Evolutionary conservation across 345 rosid genomes (phyloP), one percentile per base, ranked within the genome.

Genomic region (Crucihimalaya himalaica): DNA sequence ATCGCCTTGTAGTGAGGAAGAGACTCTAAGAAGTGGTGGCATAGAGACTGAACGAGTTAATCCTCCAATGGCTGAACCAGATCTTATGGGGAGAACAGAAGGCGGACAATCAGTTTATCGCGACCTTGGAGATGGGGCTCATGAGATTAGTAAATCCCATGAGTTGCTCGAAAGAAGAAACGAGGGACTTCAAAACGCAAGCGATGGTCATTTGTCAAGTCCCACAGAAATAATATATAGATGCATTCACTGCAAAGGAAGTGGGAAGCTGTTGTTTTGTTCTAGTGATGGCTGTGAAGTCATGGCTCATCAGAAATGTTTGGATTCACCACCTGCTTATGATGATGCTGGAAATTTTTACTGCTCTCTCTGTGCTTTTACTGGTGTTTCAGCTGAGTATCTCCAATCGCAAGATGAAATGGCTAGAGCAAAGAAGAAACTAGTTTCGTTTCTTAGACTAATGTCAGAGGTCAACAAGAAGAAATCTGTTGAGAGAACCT

Each of bases 301-400:
- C 27, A 79, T 80, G 53, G 68, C 84, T 68, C 90, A 89, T 57
- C 80, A 74, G 46, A 74, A 71, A 31, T 83, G 89, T 70, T 32
- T 74, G 28, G 48, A 32, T 43, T 6, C 53, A 11, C 60, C 65
- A 13, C 81, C 82, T 50, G 37, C 59, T n/a, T 83, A 78, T 42
- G 85, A 87, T 68, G 76, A 80, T 5, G 58, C 40, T 34, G 96
- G 86, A 8, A 83, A 75, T 7, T 89, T 84, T 72, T 84, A 76
- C 73, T 86, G 96, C 64, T 87, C 85, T 50, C 83, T 48, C 18
- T 87, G 92, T 76, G 55, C 42, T 65, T 13, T 39, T 2, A 34
- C 27, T 0, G 18, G 32, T 71, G 29, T 5, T 40, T 51, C 73
- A 20, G 67, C 64, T 50, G 73, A 77, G 25, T 77, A 28, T 71